Base-by-base conservation (phyloP, 2,329 filamentous ascomycete species). In the Exophiala xenobiotica region DNA sequence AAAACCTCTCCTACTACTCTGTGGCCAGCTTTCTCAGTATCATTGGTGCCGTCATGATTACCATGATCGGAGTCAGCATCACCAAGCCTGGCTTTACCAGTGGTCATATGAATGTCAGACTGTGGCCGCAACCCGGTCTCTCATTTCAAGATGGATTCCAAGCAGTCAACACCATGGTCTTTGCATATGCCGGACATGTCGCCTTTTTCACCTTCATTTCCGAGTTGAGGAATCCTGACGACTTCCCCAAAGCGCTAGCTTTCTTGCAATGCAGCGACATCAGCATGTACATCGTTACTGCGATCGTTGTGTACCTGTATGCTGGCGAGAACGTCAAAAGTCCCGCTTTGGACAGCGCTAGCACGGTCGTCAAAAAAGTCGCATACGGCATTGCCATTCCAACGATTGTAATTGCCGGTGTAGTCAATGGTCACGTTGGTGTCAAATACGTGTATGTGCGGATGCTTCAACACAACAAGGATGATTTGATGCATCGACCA, bases 321-420 rank as follows among this genome's bases (percentile, higher is more conserved):
- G 81, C 80, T 4, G 86, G 86, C 0, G 70, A 73, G 1, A 67
- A 73, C 8, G 84, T 89, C 1, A 73, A 76, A 1, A 83, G 81
- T 1, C 86, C 86, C 0, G 86, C 86, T 0, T 75, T 90, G 1
- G 80, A 83, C 12, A 87, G 84, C 0, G 79, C 84, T 7, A 75
- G 77, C 6, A 64, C 65, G 1, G 63, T 77, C 0, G 70, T 88
- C 47, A 75, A 78, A 19, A 86, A 86, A 63, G 70, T 85, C 9
- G 83, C 85, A 12, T 89, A 82, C 68, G 84, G 82, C 19, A 73
- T 88, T 51, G 86, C 85, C 0, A 74, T 85, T 1, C 85, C 85
- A 9, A 88, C 86, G 2, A 88, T 88, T 52, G 72, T 88, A 44
- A 81, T 89, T 44, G 83, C 85, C 0, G 86, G 85, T 47, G 83